Evolutionary conservation across 352 stramenopile genomes (phyloP).

Genomic region (Pythium volutum): DNA sequence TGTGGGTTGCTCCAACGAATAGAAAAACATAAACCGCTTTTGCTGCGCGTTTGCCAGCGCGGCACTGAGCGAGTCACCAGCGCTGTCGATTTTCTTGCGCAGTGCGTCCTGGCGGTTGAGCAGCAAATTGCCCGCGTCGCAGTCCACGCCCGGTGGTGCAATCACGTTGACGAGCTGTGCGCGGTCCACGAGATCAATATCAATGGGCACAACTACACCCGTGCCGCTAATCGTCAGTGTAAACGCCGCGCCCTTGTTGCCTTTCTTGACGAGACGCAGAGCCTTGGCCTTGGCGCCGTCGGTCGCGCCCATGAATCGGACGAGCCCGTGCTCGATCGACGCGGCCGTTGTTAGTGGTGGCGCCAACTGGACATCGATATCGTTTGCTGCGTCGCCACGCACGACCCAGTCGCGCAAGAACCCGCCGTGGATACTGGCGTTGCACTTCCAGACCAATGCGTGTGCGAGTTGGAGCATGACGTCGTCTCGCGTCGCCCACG

Average conservation of each 20-base stretch:
- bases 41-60: slow-evolving; percentile 13
- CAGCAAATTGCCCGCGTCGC: slow-evolving; percentile 27
- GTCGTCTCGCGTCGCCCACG: slow-evolving; percentile 23
- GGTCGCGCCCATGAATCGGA: slow-evolving; percentile 5
- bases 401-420: slow-evolving; percentile 34
- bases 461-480: slow-evolving; percentile 28
- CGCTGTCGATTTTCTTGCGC: slow-evolving; percentile 20
- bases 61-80: slow-evolving; percentile 10
- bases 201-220: slow-evolving; percentile 4
- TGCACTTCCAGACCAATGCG: slow-evolving; percentile 21
- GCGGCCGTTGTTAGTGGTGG: slow-evolving; percentile 14
- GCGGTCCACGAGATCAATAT: slow-evolving; percentile 28
- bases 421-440: slow-evolving; percentile 21
- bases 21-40: slow-evolving; percentile 28
- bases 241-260: not conserved
- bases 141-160: slow-evolving; percentile 24
- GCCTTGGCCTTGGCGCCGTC: not conserved
- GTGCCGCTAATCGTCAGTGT: not conserved
- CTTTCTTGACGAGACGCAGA: not conserved
- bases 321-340: slow-evolving; percentile 10
- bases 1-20: slow-evolving; percentile 2
- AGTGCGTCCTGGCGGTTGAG: slow-evolving; percentile 13
- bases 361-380: slow-evolving; percentile 25
- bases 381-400: slow-evolving; percentile 24
- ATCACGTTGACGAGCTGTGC: not conserved